phyloP scores from a whole-genome alignment of 2,329 filamentous ascomycete species.

The Exophiala sideris region DNA sequence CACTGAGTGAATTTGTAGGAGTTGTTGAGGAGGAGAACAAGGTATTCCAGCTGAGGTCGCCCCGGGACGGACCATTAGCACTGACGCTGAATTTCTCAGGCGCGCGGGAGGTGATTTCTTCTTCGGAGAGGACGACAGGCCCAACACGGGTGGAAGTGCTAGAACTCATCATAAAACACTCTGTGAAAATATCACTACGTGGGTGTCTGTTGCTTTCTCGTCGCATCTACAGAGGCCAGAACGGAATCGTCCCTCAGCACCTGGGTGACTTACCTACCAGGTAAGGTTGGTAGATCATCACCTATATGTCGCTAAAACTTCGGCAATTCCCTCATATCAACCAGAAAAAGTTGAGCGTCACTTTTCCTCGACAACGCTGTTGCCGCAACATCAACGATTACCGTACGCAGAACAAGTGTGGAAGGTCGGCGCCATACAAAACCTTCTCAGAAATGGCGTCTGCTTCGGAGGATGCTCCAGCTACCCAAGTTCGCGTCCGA shows the following conservation, averaged over 20 bases:
- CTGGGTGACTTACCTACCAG: too few species aligned
- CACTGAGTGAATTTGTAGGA: constrained; percentile 35
- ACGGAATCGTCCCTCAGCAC: too few species aligned
- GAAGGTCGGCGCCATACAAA: too few species aligned
- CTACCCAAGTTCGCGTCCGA: constrained; percentile 53
- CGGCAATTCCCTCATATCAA: not conserved
- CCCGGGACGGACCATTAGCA: not conserved
- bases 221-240: too few species aligned
- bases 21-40: constrained; percentile 38
- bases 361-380: not conserved
- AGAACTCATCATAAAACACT: too few species aligned
- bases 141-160: too few species aligned
- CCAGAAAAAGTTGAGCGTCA: not conserved
- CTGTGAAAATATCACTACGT: too few species aligned
- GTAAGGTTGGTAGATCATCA: too few species aligned
- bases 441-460: not conserved
- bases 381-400: not conserved
- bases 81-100: not conserved
- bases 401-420: not conserved
- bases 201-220: too few species aligned
- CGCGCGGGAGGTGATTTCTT: not conserved
- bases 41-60: constrained; percentile 39
- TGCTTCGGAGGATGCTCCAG: not conserved
- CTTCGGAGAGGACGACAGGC: not conserved
- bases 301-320: not conserved